Percentiles rank a stretch among this genome's conserved stretches.
These are phyloP conservation scores for Chlorella sp. DNA, from an alignment of 139 green algal genomes.

Conservation along the genomic window DNA sequence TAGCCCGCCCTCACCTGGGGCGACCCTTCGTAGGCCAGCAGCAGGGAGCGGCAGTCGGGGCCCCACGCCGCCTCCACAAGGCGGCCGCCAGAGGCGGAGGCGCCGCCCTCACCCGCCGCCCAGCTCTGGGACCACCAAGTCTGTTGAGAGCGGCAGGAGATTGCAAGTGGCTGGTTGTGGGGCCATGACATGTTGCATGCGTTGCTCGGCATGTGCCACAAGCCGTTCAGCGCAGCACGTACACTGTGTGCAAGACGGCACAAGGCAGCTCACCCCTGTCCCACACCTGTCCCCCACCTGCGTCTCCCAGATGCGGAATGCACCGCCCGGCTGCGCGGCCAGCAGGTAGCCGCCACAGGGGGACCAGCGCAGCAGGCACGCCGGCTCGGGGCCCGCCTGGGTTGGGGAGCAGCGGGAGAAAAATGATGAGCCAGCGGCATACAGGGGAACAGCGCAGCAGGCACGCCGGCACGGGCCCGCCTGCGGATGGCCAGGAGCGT, in stretches of 20 bases:
- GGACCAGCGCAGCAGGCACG: conserved; percentile 40
- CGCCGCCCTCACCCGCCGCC: background rate
- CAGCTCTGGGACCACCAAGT: conserved; percentile 37
- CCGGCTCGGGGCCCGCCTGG: conserved; percentile 29
- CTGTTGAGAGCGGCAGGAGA: background rate
- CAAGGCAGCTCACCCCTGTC: too few species aligned
- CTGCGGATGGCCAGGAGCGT: background rate
- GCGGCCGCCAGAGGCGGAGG: background rate
- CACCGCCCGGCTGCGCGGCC: conserved; percentile 4
- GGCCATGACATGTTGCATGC: background rate
- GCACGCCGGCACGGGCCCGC: background rate
- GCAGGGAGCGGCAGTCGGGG: conserved; percentile 33
- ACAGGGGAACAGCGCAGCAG: background rate
- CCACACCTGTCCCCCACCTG: background rate
- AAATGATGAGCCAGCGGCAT: background rate
- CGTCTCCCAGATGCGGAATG: conserved; percentile 43
- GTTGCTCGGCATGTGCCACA: background rate
- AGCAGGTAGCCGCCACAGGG: conserved; percentile 45
- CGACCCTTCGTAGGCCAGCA: conserved; percentile 24
- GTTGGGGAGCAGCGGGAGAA: background rate
- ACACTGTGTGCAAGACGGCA: background rate
- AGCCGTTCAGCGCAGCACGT: background rate
- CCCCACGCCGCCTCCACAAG: conserved; percentile 33
- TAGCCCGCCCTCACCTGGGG: conserved; percentile 1
- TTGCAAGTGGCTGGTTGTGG: background rate